These are phyloP conservation scores for Fusarium sp. DNA, from an alignment of 2,329 filamentous ascomycete genomes.

Conservation along the genomic window DNA sequence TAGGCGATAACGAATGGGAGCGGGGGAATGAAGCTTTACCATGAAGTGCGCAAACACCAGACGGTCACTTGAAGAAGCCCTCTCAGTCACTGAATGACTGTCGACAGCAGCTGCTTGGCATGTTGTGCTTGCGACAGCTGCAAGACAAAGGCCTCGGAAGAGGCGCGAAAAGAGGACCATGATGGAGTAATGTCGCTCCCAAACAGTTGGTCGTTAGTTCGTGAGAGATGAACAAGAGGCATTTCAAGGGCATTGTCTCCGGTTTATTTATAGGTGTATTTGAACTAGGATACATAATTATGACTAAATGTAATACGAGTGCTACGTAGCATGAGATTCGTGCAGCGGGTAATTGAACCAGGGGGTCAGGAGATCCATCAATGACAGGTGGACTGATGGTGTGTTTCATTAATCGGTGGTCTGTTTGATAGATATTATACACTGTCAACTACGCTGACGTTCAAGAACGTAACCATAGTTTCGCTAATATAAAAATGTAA, in stretches of 20 bases:
- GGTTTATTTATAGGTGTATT: background rate
- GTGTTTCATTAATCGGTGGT: background rate
- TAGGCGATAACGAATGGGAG: background rate
- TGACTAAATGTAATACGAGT: background rate
- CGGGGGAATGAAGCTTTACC: background rate
- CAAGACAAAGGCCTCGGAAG: constrained; percentile 19
- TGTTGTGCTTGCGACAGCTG: constrained; percentile 2
- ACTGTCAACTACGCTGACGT: background rate
- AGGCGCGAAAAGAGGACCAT: constrained; percentile 25
- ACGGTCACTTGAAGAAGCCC: constrained; percentile 30
- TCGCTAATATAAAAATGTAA: too few species aligned
- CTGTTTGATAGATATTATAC: background rate
- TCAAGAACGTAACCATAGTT: background rate
- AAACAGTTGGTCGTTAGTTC: background rate
- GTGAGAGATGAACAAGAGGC: background rate
- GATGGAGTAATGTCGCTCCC: background rate
- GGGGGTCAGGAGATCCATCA: background rate
- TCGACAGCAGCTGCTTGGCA: constrained; percentile 21
- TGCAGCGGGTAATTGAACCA: background rate
- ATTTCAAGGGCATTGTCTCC: background rate
- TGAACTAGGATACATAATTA: too few species aligned
- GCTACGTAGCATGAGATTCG: background rate
- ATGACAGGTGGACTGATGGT: background rate
- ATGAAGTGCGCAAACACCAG: constrained; percentile 39
- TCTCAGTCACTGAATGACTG: constrained; percentile 1